phyloP scores from a whole-genome alignment of 768 basidiomycete genomes.

The Clathrus columnatus region DNA sequence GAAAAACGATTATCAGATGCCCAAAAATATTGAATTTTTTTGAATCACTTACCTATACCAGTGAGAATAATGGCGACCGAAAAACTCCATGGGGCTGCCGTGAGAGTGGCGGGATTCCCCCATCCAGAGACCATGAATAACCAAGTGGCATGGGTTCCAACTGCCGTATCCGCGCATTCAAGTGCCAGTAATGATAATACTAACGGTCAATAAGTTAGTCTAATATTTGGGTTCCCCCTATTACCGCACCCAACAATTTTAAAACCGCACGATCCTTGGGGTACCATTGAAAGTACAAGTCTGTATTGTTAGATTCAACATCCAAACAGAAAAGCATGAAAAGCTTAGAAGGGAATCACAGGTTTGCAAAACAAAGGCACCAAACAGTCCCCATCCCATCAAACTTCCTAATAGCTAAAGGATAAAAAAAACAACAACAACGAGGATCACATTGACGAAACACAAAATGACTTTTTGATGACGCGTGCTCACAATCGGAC shows the following conservation, averaged over 20 bases:
- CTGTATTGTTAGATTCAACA: neutral
- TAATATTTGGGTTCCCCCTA: no score
- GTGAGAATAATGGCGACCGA: constrained; percentile 14
- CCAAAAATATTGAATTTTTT: no score
- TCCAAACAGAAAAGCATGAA: neutral
- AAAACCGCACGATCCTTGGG: neutral
- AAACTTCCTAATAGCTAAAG: constrained; percentile 2
- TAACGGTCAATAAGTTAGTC: no score
- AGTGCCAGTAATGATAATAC: constrained; percentile 11
- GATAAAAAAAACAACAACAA: no score
- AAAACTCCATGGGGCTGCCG: constrained; percentile 13
- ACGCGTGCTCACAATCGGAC: constrained; percentile 1
- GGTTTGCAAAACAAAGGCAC: neutral
- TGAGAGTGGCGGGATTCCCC: constrained; percentile 16
- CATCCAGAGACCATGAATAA: constrained; percentile 16
- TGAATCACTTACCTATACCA: constrained; percentile 15
- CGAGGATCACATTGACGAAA: neutral
- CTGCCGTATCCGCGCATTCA: constrained; percentile 17
- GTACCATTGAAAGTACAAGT: constrained; percentile 4
- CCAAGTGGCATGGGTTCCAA: constrained; percentile 19
- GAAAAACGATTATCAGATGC: neutral
- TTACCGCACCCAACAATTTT: neutral
- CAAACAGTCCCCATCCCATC: constrained; percentile 1
- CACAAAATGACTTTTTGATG: neutral
- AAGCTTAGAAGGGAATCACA: neutral